A percentile compares a stretch with the other conserved stretches of the same genome.
Evolutionary conservation across 345 rosid species (phyloP).

Genomic region (Gynandropsis gynandra): DNA sequence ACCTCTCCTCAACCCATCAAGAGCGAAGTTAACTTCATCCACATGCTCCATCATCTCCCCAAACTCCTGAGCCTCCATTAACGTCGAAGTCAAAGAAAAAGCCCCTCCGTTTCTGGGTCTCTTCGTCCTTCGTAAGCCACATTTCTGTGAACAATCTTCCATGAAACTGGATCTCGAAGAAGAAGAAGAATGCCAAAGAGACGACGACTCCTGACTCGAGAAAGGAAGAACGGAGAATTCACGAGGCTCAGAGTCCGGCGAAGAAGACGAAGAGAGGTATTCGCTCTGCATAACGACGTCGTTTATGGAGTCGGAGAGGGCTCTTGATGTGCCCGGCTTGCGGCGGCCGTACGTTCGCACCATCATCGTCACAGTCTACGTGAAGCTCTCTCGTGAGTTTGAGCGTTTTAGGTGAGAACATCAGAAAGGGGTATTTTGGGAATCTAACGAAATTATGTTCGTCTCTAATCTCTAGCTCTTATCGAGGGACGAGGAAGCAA

Average conservation of each 20-base stretch:
- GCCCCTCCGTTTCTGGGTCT: slow-evolving; percentile 43
- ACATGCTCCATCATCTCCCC: slow-evolving; percentile 99
- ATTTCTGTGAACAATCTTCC: slow-evolving; percentile 24
- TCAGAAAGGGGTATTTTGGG: no score
- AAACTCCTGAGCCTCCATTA: slow-evolving; percentile 95
- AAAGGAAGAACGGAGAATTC: slow-evolving; percentile 49
- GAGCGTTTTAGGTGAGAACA: slow-evolving; percentile 26
- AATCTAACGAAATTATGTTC: no score
- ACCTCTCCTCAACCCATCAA: slow-evolving; percentile 81
- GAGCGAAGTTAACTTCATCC: slow-evolving; percentile 92
- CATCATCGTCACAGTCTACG: slow-evolving; percentile 41
- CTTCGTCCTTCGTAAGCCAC: slow-evolving; percentile 43
- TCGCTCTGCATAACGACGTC: slow-evolving; percentile 37
- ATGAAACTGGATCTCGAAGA: slow-evolving; percentile 19
- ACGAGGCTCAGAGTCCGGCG: slow-evolving; percentile 34
- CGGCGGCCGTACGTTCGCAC: slow-evolving; percentile 96
- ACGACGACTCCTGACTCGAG: slow-evolving; percentile 65
- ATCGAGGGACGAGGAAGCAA: no score
- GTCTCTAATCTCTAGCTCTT: no score
- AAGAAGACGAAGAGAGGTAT: slow-evolving; percentile 46
- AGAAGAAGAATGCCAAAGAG: slow-evolving; percentile 40
- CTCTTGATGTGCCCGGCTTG: slow-evolving; percentile 41
- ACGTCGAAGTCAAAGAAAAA: slow-evolving; percentile 49
- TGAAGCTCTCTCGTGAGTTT: slow-evolving; percentile 11
- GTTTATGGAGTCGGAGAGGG: slow-evolving; percentile 40